Percentiles rank a stretch among this genome's conserved stretches.
Conservation (phyloP, 225 moss, liverwort and hornwort genomes). For the Takakia lepidozioides region DNA sequence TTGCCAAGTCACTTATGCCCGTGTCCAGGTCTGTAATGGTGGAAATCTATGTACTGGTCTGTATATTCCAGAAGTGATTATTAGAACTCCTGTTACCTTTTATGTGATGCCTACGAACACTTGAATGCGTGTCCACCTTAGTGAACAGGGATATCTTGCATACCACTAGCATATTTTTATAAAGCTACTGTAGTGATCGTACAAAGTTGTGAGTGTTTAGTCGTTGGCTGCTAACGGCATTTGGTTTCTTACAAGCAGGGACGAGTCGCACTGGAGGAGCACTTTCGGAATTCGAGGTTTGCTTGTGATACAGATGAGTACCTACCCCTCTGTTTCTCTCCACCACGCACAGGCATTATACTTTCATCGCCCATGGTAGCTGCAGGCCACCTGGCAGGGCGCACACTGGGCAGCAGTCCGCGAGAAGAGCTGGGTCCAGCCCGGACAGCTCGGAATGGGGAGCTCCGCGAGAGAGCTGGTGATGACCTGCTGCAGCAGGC, state of each 20-base stretch:
- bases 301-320: constrained; percentile 96
- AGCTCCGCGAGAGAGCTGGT: constrained; percentile 13
- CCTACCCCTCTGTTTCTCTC: constrained; percentile 72
- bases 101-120: too few species aligned
- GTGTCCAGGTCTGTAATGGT: constrained; percentile 88
- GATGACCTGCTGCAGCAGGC: constrained; percentile 22
- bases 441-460: constrained; percentile 26
- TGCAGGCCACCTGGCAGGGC: constrained; percentile 69
- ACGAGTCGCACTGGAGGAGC: constrained; percentile 70
- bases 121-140: background rate
- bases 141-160: background rate
- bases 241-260: constrained; percentile 36
- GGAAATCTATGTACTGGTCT: too few species aligned
- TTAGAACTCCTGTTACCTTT: too few species aligned
- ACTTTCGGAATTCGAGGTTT: constrained; percentile 91
- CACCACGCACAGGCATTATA: constrained; percentile 66
- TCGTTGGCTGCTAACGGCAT: background rate
- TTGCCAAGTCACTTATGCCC: constrained; percentile 90
- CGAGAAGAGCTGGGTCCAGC: constrained; percentile 22
- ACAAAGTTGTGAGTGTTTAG: background rate
- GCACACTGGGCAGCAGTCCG: constrained; percentile 26
- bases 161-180: too few species aligned
- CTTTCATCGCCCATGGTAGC: constrained; percentile 70
- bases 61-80: too few species aligned
- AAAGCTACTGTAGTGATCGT: too few species aligned